Base-by-base conservation (phyloP, 306 rosid species). In the Gleditsia sinensis region DNA sequence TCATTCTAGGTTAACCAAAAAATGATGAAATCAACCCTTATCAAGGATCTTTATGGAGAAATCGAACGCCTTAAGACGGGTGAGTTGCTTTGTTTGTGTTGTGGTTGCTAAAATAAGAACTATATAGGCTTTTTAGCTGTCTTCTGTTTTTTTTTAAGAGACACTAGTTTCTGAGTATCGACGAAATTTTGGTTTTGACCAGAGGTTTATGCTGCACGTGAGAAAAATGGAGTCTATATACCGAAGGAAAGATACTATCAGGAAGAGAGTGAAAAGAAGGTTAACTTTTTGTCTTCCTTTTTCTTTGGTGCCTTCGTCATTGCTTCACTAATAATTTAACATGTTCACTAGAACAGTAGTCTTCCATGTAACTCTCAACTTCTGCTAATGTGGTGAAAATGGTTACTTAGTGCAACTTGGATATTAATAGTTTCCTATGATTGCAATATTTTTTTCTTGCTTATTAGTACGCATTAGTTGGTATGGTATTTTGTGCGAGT, bases 191-290 rank as follows among this genome's bases (percentile, higher is more conserved):
- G 49, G 60, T 51, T 72, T 71, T 74, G 32, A 36, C 32, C 88
- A 95, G 99, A 95, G 97, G 98, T 95, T 34, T 88, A 90, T 84
- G 98, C 99, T 48, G 86, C 98, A 3, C 99, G 99, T 49, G 98
- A 95, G 81, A 95, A 95, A 89, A 89, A 88, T 69, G 99, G 99
- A 42, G 96, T 95, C 51, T 92, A 95, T 62, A 88, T 95, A 67
- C 99, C 99, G 0, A 95, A 95, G 86, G 99, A 95, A 17, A 87
- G 97, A 76, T 92, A 87, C 78, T 81, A 80, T 75, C 99, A 92
- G 49, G 99, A 95, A 83, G 99, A 95, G 83, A 92, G 74, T 76
- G 99, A 92, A 45, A 90, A 78, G 82, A 95, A 95, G 97, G 99
- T 92, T 25, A 40, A 61, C 27, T 59, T 39, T 40, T 23, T 64